phyloP scores from a whole-genome alignment of 352 stramenopile species.

The Globisporangium parvum region DNA sequence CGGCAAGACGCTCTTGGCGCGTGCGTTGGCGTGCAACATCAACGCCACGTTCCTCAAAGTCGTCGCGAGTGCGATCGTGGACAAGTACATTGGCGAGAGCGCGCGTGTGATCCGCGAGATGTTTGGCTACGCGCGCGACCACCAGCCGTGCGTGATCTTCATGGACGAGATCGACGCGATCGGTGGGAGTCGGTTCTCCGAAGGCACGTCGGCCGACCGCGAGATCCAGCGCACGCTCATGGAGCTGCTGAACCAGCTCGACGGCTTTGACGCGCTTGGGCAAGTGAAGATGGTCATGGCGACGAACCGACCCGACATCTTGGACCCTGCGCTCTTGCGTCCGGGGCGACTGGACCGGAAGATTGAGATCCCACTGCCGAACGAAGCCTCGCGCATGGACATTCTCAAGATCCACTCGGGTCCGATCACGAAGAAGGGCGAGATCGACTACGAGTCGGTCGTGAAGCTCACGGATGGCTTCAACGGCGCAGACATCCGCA shows the following conservation, averaged over 20 bases:
- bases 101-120: constrained; percentile 99
- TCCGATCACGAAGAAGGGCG: constrained; percentile 97
- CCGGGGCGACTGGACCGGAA: constrained; percentile 98
- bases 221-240: constrained; percentile 99
- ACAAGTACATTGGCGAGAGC: constrained; percentile 99
- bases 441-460: constrained; percentile 99
- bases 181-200: constrained; percentile 95
- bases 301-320: constrained; percentile 98
- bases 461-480: constrained; percentile 99
- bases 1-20: constrained; percentile 98
- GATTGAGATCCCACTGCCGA: constrained; percentile 99
- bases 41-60: constrained; percentile 99
- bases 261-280: constrained; percentile 98
- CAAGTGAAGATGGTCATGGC: constrained; percentile 99
- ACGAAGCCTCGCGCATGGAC: constrained; percentile 97
- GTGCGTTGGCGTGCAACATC: constrained; percentile 98
- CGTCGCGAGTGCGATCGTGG: constrained; percentile 98
- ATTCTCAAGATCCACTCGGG: constrained; percentile 99
- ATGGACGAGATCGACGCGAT: constrained; percentile 99
- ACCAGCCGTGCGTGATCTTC: constrained; percentile 99
- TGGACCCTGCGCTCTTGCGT: constrained; percentile 97
- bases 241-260: constrained; percentile 99
- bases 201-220: constrained; percentile 94
- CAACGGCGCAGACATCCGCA: constrained; percentile 99
- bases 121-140: constrained; percentile 96